A percentile compares a stretch with the other conserved stretches of the same genome.
Evolutionary conservation across 2,329 filamentous ascomycete species (phyloP).

Genomic region (Balansia obtecta): DNA sequence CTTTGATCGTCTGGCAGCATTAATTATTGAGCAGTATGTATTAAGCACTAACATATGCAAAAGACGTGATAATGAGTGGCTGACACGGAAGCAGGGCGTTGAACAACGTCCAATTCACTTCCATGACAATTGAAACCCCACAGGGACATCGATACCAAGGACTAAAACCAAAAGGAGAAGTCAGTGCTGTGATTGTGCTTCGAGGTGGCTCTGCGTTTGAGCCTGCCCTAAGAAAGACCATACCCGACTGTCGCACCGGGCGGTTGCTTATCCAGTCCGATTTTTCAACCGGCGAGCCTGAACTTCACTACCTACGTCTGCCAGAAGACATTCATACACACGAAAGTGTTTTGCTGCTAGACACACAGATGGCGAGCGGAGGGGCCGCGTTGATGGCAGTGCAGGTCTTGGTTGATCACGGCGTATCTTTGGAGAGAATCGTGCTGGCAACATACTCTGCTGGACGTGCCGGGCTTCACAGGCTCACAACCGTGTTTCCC

Average conservation of each 20-base stretch:
- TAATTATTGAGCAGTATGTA: conserved; percentile 66
- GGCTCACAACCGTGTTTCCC: conserved; percentile 80
- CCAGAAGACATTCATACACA: conserved; percentile 61
- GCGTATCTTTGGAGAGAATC: conserved; percentile 71
- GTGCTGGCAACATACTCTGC: conserved; percentile 90
- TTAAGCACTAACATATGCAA: too few relatives aligned
- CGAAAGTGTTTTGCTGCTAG: conserved; percentile 72
- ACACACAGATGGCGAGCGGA: conserved; percentile 90
- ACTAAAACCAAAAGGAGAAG: conserved; percentile 55
- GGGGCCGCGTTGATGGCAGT: conserved; percentile 86
- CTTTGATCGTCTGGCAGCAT: conserved; percentile 77
- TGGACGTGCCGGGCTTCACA: conserved; percentile 69
- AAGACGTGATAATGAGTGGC: conserved; percentile 1
- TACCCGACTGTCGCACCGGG: conserved; percentile 85
- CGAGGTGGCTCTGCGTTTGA: conserved; percentile 84
- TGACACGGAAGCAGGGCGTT: conserved; percentile 43
- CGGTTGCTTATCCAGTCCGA: conserved; percentile 87
- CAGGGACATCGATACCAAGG: conserved; percentile 58
- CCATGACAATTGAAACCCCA: conserved; percentile 56
- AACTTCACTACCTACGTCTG: conserved; percentile 79
- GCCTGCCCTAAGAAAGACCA: conserved; percentile 74
- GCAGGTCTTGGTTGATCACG: conserved; percentile 88
- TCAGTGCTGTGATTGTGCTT: conserved; percentile 78
- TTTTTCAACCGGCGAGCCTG: conserved; percentile 73
- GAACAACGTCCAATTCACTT: conserved; percentile 61